Base-by-base conservation (phyloP, 768 basidiomycete species). In the Trametes gibbosa region DNA sequence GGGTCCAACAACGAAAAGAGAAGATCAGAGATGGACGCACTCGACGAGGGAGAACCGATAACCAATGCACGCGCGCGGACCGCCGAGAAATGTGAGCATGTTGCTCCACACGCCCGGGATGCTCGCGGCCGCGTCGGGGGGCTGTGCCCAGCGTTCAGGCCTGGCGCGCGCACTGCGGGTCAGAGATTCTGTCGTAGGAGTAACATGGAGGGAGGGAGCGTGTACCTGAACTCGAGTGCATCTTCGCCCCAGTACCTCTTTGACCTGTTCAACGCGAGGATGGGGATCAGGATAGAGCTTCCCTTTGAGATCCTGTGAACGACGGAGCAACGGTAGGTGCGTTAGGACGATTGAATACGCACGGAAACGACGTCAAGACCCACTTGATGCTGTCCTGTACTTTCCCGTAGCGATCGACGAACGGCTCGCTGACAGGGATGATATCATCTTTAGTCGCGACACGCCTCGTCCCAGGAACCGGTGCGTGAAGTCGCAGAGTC, bases 91-190 rank as follows among this genome's bases (percentile, higher is more conserved):
- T 0, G 83, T 79, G 40, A 87, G 65, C 63, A 83, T 65, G 64
- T 85, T 79, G 17, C 80, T 77, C 80, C 81, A 86, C 0, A 87
- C 75, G 7, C 85, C 83, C 9, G 87, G 87, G 35, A 88, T 73
- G 0, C 67, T 58, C 5, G 65, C 67, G 1, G 75, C 78, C 2
- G 73, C 72, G 39, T 79, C 76, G 0, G 85, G 7, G 6, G 34
- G 46, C 7, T 73, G 63, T 14, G 72, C 67, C 87, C 87, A 89
- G 1, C 87, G 76, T 63, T 88, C 86, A 0, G 87, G 87, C 62
- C 84, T 87, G 59, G 24, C 42, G 49, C 17, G 21, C 14, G 17
- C 21, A 13, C n/a, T n/a, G n/a, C n/a, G n/a, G n/a, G 39, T 40
- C 24, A 53, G 40, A n/a, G n/a, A n/a, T n/a, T 10, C 29, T 17